Percentiles rank a stretch among this genome's conserved stretches.
These are phyloP conservation scores for Platanthera guangdongensis DNA, from an alignment of 106 monocot genomes.

Conservation along the genomic window DNA sequence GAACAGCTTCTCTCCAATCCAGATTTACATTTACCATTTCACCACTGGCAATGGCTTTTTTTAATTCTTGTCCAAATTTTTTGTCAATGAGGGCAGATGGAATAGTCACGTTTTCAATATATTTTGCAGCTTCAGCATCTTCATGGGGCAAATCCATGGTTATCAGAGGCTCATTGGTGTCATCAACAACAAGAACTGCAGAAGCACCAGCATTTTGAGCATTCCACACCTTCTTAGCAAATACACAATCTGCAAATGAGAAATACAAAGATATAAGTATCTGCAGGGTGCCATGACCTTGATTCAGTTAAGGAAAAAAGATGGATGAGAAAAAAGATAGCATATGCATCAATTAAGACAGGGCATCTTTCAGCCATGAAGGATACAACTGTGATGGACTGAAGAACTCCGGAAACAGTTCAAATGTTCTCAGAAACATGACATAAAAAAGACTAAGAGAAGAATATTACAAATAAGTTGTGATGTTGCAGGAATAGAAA, in stretches of 20 bases:
- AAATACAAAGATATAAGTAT: slow-evolving; percentile 4
- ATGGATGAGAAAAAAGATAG: neutral
- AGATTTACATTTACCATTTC: slow-evolving; percentile 95
- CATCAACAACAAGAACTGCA: slow-evolving; percentile 85
- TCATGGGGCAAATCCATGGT: slow-evolving; percentile 95
- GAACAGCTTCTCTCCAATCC: slow-evolving; percentile 97
- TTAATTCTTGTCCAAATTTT: slow-evolving; percentile 70
- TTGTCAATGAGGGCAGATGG: slow-evolving; percentile 87
- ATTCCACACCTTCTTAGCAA: slow-evolving; percentile 92
- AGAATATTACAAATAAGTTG: neutral
- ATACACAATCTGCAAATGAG: slow-evolving; percentile 64
- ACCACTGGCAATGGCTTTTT: slow-evolving; percentile 55
- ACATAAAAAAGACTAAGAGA: neutral
- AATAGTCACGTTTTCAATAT: slow-evolving; percentile 87
- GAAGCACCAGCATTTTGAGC: slow-evolving; percentile 88
- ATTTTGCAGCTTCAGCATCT: slow-evolving; percentile 67
- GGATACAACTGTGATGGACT: neutral
- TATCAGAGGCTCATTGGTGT: slow-evolving; percentile 81
- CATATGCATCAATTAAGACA: neutral
- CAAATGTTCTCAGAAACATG: neutral
- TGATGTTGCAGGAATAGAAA: neutral
- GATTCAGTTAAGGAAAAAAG: neutral
- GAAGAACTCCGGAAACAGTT: neutral
- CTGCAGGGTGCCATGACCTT: neutral
- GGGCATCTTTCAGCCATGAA: neutral